Evolutionary conservation across 179 eudicot species (phyloP).

Genomic region (Corrigiola litoralis): DNA sequence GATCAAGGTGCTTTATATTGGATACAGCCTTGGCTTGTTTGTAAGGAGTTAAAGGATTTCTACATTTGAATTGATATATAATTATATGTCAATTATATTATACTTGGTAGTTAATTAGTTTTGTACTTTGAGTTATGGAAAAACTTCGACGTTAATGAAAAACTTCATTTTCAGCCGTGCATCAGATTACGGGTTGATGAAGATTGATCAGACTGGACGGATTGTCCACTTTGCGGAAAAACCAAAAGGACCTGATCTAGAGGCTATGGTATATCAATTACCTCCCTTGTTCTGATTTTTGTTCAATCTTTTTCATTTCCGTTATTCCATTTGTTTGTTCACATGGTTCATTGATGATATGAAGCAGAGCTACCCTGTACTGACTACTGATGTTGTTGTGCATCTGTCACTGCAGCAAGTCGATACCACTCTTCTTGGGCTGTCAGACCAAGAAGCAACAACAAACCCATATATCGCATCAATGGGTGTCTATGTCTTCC

Average conservation of each 20-base stretch:
- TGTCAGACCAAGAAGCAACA: slow-evolving; percentile 51
- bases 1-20: neutral
- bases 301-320: neutral
- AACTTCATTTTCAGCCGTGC: slow-evolving; percentile 63
- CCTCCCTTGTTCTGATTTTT: neutral
- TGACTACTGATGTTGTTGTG: neutral
- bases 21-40: neutral
- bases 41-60: neutral
- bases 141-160: slow-evolving; percentile 4
- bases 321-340: neutral
- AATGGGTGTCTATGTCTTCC: slow-evolving; percentile 92
- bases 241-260: slow-evolving; percentile 74
- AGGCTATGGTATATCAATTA: slow-evolving; percentile 50
- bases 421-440: slow-evolving; percentile 76
- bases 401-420: slow-evolving; percentile 51
- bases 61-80: neutral
- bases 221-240: slow-evolving; percentile 79
- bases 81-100: too few relatives aligned
- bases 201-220: slow-evolving; percentile 71
- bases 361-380: too few relatives aligned
- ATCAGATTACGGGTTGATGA: slow-evolving; percentile 90
- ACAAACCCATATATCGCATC: slow-evolving; percentile 82
- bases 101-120: too few relatives aligned
- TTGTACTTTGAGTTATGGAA: neutral
- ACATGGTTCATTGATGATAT: too few relatives aligned